Percentiles rank a stretch among this genome's conserved stretches.
Conservation (phyloP, 2,329 filamentous ascomycete genomes). For the Akanthomyces muscarius region DNA sequence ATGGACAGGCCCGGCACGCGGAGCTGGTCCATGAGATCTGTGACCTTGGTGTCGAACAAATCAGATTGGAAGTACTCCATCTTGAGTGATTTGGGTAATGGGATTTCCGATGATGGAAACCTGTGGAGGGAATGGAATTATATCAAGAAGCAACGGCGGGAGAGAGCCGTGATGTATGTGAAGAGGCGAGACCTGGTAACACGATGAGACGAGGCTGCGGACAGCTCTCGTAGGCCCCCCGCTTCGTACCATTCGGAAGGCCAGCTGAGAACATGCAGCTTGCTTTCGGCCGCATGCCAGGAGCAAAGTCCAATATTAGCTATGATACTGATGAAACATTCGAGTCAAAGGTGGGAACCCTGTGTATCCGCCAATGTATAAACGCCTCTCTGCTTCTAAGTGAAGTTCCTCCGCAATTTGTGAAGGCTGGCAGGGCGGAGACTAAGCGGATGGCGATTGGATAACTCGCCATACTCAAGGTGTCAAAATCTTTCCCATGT, state of each 20-base stretch:
- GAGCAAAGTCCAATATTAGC: too few species aligned
- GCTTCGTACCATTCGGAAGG: neutral
- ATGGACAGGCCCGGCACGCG: constrained; percentile 10
- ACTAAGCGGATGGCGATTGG: neutral
- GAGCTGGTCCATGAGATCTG: constrained; percentile 9
- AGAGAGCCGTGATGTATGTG: neutral
- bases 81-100: neutral
- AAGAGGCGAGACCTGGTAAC: neutral
- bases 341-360: too few species aligned
- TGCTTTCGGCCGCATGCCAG: neutral
- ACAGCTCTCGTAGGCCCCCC: neutral
- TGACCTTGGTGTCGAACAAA: neutral
- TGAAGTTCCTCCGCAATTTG: too few species aligned
- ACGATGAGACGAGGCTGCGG: neutral
- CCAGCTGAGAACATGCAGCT: neutral
- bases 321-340: neutral
- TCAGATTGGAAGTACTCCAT: constrained; percentile 12
- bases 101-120: too few species aligned
- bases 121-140: neutral
- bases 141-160: neutral
- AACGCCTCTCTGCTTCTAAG: too few species aligned
- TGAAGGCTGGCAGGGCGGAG: too few species aligned
- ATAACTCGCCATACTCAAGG: neutral
- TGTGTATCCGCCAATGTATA: too few species aligned
- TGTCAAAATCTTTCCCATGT: neutral